Base-by-base conservation (phyloP, 176 grass and related monocot species). In the Canna indica region DNA sequence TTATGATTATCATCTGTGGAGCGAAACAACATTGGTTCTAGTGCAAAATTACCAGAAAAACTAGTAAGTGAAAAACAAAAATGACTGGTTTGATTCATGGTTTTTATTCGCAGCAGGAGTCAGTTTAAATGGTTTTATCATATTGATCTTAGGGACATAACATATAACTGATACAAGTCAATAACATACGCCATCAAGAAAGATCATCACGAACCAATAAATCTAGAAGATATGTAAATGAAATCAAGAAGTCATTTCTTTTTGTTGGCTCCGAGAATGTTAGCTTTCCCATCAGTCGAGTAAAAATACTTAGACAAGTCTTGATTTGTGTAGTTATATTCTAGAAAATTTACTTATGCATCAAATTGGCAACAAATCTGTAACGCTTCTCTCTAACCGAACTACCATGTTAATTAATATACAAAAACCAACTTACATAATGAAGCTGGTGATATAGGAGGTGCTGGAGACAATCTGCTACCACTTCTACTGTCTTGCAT, bases 361-460 rank as follows among this genome's bases (percentile, higher is more conserved):
- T 38, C 61, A 34, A 71, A 20, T 63, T 20, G 15, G 45, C 63
- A 22, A 8, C 39, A 73, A 62, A 45, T 29, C 25, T 61, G 13
- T 34, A 29, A 48, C 3, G 20, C 20, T 25, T 50, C 42, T 76
- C 32, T 34, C 59, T 12, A 65, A 34, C 11, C 12, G 25, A 76
- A 46, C 24, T 31, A 68, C 27, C 35, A 45, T 33, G 77, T 25
- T 31, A 80, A 66, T 24, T 54, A 69, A 67, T 10, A 64, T 35
- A 72, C 50, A 22, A 60, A 2, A 42, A 59, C 27, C 70, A 77
- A 83, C 82, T 88, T 78, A 91, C 88, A 64, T 67, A 71, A 75
- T 9, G 78, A 73, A 34, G 79, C 83, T 33, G 77, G 78, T 29
- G 83, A 84, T 11, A 78, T 52, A 20, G 76, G 46, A 32, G 36